Evolutionary conservation across 805 yeast genomes (phyloP).

Genomic region (Cyberlindnera mississippiensis): DNA sequence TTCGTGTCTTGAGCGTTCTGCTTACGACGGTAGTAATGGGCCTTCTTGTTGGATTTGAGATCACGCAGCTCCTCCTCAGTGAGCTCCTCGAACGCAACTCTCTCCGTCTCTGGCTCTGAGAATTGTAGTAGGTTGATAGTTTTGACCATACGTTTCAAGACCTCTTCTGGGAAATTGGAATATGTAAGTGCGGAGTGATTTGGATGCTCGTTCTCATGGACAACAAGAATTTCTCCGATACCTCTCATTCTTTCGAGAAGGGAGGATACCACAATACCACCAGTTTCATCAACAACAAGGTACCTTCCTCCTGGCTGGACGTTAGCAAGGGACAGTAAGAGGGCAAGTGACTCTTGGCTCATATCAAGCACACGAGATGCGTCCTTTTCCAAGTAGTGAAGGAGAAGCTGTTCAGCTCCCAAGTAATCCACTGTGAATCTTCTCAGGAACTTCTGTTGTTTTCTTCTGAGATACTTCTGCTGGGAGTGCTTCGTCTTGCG

Average conservation of each 20-base stretch:
- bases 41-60: slow-evolving; percentile 55
- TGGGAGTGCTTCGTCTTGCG: slow-evolving; percentile 88
- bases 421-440: slow-evolving; percentile 79
- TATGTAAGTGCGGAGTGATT: slow-evolving; percentile 68
- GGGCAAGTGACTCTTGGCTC: slow-evolving; percentile 80
- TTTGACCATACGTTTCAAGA: slow-evolving; percentile 52
- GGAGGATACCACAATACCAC: slow-evolving; percentile 82
- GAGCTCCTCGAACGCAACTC: slow-evolving; percentile 42
- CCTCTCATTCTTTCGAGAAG: slow-evolving; percentile 86
- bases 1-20: slow-evolving; percentile 49
- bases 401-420: slow-evolving; percentile 65
- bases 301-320: slow-evolving; percentile 88
- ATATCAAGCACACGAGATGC: slow-evolving; percentile 65
- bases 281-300: slow-evolving; percentile 88
- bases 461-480: slow-evolving; percentile 86
- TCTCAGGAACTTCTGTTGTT: slow-evolving; percentile 85
- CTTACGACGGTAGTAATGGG: slow-evolving; percentile 63
- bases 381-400: slow-evolving; percentile 71
- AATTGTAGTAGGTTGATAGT: slow-evolving; percentile 76
- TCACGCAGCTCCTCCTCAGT: slow-evolving; percentile 49
- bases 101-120: slow-evolving; percentile 64
- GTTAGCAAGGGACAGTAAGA: slow-evolving; percentile 73
- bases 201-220: slow-evolving; percentile 93
- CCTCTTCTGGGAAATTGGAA: slow-evolving; percentile 56
- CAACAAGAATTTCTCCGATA: slow-evolving; percentile 62